Conservation (phyloP, 2,329 filamentous ascomycete genomes). For the Xenoacremonium recifei region DNA sequence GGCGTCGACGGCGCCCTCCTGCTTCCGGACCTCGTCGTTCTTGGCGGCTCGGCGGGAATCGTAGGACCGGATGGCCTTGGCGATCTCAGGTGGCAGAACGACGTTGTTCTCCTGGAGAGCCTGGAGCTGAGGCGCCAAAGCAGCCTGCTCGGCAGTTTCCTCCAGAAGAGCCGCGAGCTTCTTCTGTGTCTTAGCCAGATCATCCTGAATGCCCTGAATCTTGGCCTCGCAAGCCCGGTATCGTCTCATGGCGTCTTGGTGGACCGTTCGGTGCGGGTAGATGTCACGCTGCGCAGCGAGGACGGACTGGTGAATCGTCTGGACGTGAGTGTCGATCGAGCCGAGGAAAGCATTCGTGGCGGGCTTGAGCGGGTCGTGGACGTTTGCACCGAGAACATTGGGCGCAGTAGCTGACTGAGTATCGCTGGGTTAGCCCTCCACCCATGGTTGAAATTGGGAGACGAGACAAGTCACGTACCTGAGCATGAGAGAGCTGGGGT, state of each 20-base stretch:
- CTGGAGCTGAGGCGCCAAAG: slow-evolving; percentile 23
- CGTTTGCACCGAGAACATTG: slow-evolving; percentile 5
- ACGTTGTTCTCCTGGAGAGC: slow-evolving; percentile 27
- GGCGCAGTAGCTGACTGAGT: no score
- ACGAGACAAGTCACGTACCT: no score
- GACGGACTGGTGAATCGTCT: slow-evolving; percentile 22
- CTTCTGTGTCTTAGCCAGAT: slow-evolving; percentile 17
- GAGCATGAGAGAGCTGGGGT: slow-evolving; percentile 7
- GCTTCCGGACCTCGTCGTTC: slow-evolving; percentile 24
- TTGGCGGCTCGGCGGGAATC: slow-evolving; percentile 23
- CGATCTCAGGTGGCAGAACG: slow-evolving; percentile 24
- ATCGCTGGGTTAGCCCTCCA: no score
- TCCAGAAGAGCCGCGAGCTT: slow-evolving; percentile 18
- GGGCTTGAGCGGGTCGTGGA: slow-evolving; percentile 22
- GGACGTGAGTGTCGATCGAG: slow-evolving; percentile 21
- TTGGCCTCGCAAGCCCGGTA: slow-evolving; percentile 17
- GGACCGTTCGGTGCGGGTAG: slow-evolving; percentile 25
- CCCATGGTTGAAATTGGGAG: not conserved
- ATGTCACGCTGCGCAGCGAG: slow-evolving; percentile 22
- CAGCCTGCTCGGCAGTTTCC: slow-evolving; percentile 23
- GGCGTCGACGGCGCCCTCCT: slow-evolving; percentile 18
- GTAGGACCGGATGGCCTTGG: slow-evolving; percentile 25
- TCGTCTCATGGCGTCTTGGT: slow-evolving; percentile 22
- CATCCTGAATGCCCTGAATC: slow-evolving; percentile 19
- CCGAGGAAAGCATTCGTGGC: slow-evolving; percentile 18